Base-by-base conservation (phyloP, 345 rosid species). In the Arabidopsis thaliana region DNA sequence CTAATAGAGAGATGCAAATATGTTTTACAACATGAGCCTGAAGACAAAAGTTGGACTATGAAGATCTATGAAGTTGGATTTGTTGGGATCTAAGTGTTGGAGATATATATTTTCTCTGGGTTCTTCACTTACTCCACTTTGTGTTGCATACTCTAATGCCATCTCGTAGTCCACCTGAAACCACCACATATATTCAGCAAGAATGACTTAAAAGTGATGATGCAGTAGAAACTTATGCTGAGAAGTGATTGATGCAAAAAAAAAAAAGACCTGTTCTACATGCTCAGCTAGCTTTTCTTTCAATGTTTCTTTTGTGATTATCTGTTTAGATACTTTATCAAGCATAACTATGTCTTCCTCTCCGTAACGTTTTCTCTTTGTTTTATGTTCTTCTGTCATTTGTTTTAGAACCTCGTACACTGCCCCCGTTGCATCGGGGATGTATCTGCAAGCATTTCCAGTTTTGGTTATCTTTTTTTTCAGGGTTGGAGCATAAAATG, bases 121-220 rank as follows among this genome's bases (percentile, higher is more conserved):
- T 72, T 91, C 98, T 82, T 88, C 98, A 20, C 87, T 85, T 13
- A 90, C 97, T 65, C 96, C 97, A 44, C 92, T 91, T 53, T 94
- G 97, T 1, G 93, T 91, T 4, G 98, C 98, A 58, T 91, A 94
- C 81, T 91, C 98, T 79, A 94, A 65, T 48, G 96, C 97, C 99
- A 94, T 90, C 82, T 94, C 96, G 73, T 94, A 87, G 78, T 94
- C 97, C 75, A 94, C 99, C 99, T 91, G 96, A 82, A 84, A 75
- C 71, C 66, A 20, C 42, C 12, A 56, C 28, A 65, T 37, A 2
- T 1, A 69, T 52, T 61, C 72, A 63, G 42, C 56, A 55, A 23
- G 41, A 20, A 1, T 2, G 16, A 48, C 11, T 16, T 16, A 14
- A 36, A 25, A 9, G 45, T 16, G 76, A 69, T 24, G 28, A 69